Evolutionary conservation across 2,329 filamentous ascomycete species (phyloP).

Genomic region (Cylindrodendrum hubeiense): DNA sequence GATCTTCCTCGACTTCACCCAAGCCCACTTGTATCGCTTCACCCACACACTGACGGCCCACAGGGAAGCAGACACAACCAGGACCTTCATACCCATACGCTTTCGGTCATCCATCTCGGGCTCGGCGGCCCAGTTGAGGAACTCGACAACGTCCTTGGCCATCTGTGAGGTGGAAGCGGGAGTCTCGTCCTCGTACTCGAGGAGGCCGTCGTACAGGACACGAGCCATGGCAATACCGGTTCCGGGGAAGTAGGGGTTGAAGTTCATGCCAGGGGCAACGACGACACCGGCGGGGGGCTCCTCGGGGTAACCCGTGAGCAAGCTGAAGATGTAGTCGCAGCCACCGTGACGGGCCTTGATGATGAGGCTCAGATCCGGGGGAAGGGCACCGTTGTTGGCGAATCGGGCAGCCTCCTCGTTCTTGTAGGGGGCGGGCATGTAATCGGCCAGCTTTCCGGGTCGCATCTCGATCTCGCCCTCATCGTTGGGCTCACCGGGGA

Average conservation of each 20-base stretch:
- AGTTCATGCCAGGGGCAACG: slow-evolving; percentile 93
- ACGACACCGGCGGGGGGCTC: slow-evolving; percentile 91
- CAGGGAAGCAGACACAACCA: slow-evolving; percentile 82
- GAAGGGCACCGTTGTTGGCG: slow-evolving; percentile 97
- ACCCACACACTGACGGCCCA: slow-evolving; percentile 95
- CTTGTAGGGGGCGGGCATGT: slow-evolving; percentile 95
- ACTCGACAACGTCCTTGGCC: slow-evolving; percentile 99
- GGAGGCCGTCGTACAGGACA: slow-evolving; percentile 96
- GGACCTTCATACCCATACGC: slow-evolving; percentile 99
- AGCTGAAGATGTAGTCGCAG: slow-evolving; percentile 97
- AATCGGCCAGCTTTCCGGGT: slow-evolving; percentile 97
- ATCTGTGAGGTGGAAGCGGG: slow-evolving; percentile 97
- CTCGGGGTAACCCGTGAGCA: slow-evolving; percentile 97
- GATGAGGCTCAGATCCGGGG: slow-evolving; percentile 97
- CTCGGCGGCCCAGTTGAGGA: slow-evolving; percentile 99
- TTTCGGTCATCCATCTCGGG: slow-evolving; percentile 99
- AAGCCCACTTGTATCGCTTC: slow-evolving; percentile 99
- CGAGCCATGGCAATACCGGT: slow-evolving; percentile 99
- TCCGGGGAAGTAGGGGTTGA: slow-evolving; percentile 99
- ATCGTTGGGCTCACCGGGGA: slow-evolving; percentile 97
- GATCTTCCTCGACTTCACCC: slow-evolving; percentile 95
- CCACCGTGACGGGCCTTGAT: slow-evolving; percentile 98
- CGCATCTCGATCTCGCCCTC: slow-evolving; percentile 99
- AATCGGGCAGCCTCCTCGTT: slow-evolving; percentile 98
- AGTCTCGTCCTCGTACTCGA: slow-evolving; percentile 98